Percentiles rank a stretch among this genome's conserved stretches.
Conservation (phyloP, 2,329 filamentous ascomycete genomes). For the Calonectria montana region DNA sequence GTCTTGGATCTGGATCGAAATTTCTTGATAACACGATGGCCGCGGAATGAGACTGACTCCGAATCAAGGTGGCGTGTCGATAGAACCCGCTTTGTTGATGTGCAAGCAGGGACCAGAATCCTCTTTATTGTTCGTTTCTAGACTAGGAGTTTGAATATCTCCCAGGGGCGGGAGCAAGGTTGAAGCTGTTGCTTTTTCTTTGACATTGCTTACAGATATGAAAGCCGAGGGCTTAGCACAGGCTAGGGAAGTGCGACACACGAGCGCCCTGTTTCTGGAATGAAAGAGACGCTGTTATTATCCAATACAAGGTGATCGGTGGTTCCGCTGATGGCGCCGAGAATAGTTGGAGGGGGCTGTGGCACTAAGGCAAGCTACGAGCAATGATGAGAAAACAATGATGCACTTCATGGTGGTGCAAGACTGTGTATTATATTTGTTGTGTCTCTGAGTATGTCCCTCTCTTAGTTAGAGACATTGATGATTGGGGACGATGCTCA, state of each 20-base stretch:
- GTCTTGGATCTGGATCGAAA: conserved; percentile 42
- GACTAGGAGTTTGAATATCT: not conserved
- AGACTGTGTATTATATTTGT: conserved; percentile 15
- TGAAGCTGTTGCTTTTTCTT: conserved; percentile 13
- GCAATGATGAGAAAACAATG: conserved; percentile 12
- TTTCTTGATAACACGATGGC: conserved; percentile 35
- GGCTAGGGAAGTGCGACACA: conserved; percentile 23
- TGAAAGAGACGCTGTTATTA: conserved; percentile 22
- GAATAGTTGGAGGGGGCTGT: conserved; percentile 17
- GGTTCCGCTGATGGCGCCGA: conserved; percentile 11
- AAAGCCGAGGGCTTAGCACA: conserved; percentile 11
- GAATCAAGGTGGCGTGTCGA: conserved; percentile 33
- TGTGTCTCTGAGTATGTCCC: conserved; percentile 26
- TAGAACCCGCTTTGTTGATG: conserved; percentile 30
- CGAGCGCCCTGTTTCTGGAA: conserved; percentile 38
- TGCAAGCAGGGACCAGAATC: conserved; percentile 30
- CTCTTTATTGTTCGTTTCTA: conserved; percentile 19
- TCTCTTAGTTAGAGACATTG: conserved; percentile 31
- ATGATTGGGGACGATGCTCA: not conserved
- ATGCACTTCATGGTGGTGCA: conserved; percentile 14
- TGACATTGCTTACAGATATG: conserved; percentile 14
- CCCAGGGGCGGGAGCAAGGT: conserved; percentile 4
- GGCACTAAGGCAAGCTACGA: conserved; percentile 7
- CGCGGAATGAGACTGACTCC: conserved; percentile 17
- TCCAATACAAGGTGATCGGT: conserved; percentile 19